These are phyloP conservation scores for Pugionium dolabratum DNA, from an alignment of 345 rosid genomes.

Conservation along the genomic window DNA sequence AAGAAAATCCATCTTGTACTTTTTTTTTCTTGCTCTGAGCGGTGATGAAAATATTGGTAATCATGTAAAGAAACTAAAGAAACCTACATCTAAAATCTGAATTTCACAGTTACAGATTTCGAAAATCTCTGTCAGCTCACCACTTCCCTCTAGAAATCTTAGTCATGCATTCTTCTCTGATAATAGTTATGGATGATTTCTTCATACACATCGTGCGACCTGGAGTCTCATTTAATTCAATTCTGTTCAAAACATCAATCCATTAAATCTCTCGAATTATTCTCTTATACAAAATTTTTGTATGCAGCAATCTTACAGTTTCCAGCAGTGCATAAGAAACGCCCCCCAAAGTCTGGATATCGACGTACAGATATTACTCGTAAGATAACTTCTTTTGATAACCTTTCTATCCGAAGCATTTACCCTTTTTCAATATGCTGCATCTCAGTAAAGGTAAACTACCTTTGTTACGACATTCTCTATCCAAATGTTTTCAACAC, in stretches of 20 bases:
- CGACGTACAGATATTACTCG: conserved; percentile 75
- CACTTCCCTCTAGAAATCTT: conserved; percentile 24
- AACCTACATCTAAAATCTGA: conserved; percentile 20
- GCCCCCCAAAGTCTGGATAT: conserved; percentile 80
- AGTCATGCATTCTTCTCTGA: conserved; percentile 18
- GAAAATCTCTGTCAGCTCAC: conserved; percentile 10
- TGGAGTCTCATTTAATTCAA: conserved; percentile 19
- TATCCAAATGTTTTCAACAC: too few relatives aligned
- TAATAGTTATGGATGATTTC: neutral
- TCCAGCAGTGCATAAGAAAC: conserved; percentile 77
- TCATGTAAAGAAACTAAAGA: neutral
- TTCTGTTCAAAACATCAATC: conserved; percentile 2
- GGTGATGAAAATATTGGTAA: neutral
- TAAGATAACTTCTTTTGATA: conserved; percentile 45
- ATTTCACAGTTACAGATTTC: conserved; percentile 8
- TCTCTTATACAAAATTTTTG: conserved; percentile 20
- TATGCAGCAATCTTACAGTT: conserved; percentile 87
- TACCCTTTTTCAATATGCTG: too few relatives aligned
- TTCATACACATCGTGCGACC: conserved; percentile 21
- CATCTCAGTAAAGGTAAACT: too few relatives aligned
- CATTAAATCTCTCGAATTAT: neutral
- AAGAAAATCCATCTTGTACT: conserved; percentile 1
- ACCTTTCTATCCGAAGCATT: conserved; percentile 1
- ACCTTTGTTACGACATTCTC: too few relatives aligned
- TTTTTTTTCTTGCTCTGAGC: neutral